phyloP scores from a whole-genome alignment of 768 basidiomycete species.

The Suillus variegatus region DNA sequence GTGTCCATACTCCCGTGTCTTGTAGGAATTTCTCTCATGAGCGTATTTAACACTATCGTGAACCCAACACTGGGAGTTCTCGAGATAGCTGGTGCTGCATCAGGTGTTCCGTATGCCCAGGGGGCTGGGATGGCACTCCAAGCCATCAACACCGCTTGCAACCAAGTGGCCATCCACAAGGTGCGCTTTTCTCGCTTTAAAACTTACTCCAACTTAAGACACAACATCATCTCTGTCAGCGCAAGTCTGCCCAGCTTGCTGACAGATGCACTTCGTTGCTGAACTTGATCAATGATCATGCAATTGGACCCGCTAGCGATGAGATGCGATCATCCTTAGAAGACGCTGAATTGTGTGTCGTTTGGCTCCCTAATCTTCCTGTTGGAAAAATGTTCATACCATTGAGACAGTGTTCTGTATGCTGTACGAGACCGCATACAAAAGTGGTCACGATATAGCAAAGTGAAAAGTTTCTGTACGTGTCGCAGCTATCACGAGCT shows the following conservation, averaged over 20 bases:
- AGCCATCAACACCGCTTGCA: slow-evolving; percentile 47
- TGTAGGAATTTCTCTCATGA: neutral
- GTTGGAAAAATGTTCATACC: slow-evolving; percentile 1
- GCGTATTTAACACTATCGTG: slow-evolving; percentile 9
- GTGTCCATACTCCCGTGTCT: no score
- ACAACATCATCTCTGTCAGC: slow-evolving; percentile 19
- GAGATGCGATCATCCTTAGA: slow-evolving; percentile 43
- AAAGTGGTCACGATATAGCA: slow-evolving; percentile 41
- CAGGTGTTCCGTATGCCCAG: slow-evolving; percentile 48
- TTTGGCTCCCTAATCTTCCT: neutral
- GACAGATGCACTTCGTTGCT: slow-evolving; percentile 43
- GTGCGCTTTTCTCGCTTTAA: slow-evolving; percentile 28
- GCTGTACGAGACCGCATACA: slow-evolving; percentile 40
- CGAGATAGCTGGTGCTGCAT: slow-evolving; percentile 44
- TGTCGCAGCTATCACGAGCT: neutral
- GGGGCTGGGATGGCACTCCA: slow-evolving; percentile 44
- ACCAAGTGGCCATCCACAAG: slow-evolving; percentile 50
- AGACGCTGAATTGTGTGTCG: slow-evolving; percentile 44
- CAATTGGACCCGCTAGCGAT: slow-evolving; percentile 38
- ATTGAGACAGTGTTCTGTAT: slow-evolving; percentile 39
- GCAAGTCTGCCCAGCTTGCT: slow-evolving; percentile 43
- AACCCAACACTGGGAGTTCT: slow-evolving; percentile 29
- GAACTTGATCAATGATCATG: slow-evolving; percentile 41
- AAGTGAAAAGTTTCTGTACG: slow-evolving; percentile 42
- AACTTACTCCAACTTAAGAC: slow-evolving; percentile 7